Conservation (phyloP, 441 rosid genomes). For the Flueggea neowawraea region DNA sequence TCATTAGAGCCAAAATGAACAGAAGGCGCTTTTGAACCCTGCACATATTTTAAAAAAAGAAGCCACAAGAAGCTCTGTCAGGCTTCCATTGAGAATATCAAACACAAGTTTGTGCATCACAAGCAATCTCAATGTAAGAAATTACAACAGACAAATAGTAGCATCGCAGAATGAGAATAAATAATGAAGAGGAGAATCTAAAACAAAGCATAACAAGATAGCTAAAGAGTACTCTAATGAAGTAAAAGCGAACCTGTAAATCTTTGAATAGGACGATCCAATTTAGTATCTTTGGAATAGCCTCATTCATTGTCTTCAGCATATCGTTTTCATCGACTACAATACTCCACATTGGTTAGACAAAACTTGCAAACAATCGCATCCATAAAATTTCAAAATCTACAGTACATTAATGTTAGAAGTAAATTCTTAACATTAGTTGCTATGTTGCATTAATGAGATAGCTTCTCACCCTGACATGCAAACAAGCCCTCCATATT, state of each 20-base stretch:
- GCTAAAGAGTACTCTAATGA: constrained; percentile 1
- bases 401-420: background rate
- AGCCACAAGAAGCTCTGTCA: constrained; percentile 7
- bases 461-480: constrained; percentile 67
- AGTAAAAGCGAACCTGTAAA: constrained; percentile 54
- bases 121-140: too few species aligned
- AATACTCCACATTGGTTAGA: constrained; percentile 24
- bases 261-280: constrained; percentile 72
- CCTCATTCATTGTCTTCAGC: constrained; percentile 54
- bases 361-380: constrained; percentile 16
- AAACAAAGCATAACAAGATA: too few species aligned
- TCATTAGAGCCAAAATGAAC: constrained; percentile 77
- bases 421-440: background rate
- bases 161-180: background rate
- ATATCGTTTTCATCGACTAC: constrained; percentile 80
- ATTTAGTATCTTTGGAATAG: constrained; percentile 71
- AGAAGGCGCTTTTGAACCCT: constrained; percentile 49
- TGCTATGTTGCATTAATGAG: too few species aligned
- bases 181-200: background rate
- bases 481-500: constrained; percentile 90
- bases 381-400: constrained; percentile 7
- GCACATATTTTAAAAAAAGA: constrained; percentile 22
- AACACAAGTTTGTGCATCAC: too few species aligned
- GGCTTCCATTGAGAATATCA: too few species aligned
- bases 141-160: too few species aligned